These are phyloP conservation scores for Solanum pimpinellifolium DNA, from an alignment of 257 asterid species.

Conservation along the genomic window DNA sequence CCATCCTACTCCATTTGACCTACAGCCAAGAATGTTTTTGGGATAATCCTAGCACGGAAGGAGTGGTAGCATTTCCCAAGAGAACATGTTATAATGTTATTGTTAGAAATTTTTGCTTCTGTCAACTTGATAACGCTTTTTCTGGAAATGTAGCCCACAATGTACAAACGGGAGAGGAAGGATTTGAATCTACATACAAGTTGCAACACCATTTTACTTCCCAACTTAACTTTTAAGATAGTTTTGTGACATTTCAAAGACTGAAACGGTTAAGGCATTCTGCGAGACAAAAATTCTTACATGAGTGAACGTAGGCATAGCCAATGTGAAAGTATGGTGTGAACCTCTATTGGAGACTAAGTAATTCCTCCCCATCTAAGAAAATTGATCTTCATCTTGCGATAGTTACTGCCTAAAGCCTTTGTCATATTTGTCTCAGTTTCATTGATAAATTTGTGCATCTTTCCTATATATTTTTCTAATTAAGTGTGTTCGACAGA, in stretches of 20 bases:
- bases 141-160: not conserved
- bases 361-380: not conserved
- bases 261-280: not conserved
- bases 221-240: not conserved
- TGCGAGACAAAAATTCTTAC: not conserved
- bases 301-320: not conserved
- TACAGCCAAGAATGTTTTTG: not conserved
- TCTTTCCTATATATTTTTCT: not conserved
- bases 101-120: not conserved
- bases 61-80: not conserved
- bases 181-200: not conserved
- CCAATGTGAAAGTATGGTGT: not conserved
- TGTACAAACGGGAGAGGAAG: not conserved
- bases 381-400: not conserved
- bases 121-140: not conserved
- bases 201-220: not conserved
- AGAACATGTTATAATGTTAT: not conserved
- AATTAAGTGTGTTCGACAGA: slow-evolving; percentile 28
- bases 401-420: not conserved
- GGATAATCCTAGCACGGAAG: not conserved
- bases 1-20: not conserved
- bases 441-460: not conserved
- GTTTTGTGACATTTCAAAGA: not conserved
- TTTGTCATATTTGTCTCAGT: not conserved
- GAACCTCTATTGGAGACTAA: not conserved